These are phyloP conservation scores for Dipteronia sinensis DNA, from an alignment of 345 rosid species.

Conservation along the genomic window DNA sequence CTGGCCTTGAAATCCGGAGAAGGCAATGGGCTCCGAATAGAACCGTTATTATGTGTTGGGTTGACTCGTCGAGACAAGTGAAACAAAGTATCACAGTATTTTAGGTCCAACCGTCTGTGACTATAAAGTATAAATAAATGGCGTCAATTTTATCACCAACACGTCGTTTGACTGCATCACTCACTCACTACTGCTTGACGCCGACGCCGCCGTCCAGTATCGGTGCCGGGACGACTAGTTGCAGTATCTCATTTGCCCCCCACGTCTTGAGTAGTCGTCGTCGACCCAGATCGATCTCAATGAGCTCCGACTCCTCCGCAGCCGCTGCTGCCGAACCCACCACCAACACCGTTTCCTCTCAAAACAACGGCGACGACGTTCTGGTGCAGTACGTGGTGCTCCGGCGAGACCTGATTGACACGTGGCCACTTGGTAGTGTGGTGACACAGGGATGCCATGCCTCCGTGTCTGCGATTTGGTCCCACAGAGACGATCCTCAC, in stretches of 20 bases:
- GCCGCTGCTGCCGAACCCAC: too few relatives aligned
- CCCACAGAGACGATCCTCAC: conserved; percentile 60
- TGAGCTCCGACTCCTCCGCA: conserved; percentile 42
- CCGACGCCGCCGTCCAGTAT: neutral
- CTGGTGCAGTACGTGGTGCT: conserved; percentile 83
- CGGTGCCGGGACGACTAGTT: neutral
- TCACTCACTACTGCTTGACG: neutral
- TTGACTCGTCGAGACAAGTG: too few relatives aligned
- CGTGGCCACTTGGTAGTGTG: conserved; percentile 93
- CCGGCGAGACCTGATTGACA: conserved; percentile 82
- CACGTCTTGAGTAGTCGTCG: neutral
- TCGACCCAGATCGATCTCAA: conserved; percentile 26
- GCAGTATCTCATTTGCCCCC: neutral
- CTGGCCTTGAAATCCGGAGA: too few relatives aligned
- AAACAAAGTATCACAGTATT: neutral
- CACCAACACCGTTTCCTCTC: neutral
- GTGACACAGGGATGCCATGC: conserved; percentile 98
- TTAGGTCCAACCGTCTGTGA: neutral
- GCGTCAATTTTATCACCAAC: conserved; percentile 1
- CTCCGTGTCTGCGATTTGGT: conserved; percentile 81
- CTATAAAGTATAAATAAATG: neutral
- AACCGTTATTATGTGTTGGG: too few relatives aligned
- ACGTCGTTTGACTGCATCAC: conserved; percentile 12
- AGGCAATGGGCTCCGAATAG: too few relatives aligned
- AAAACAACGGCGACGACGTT: conserved; percentile 45